Base-by-base conservation (phyloP, 2,329 filamentous ascomycete genomes). In the Aureobasidium melanogenum region DNA sequence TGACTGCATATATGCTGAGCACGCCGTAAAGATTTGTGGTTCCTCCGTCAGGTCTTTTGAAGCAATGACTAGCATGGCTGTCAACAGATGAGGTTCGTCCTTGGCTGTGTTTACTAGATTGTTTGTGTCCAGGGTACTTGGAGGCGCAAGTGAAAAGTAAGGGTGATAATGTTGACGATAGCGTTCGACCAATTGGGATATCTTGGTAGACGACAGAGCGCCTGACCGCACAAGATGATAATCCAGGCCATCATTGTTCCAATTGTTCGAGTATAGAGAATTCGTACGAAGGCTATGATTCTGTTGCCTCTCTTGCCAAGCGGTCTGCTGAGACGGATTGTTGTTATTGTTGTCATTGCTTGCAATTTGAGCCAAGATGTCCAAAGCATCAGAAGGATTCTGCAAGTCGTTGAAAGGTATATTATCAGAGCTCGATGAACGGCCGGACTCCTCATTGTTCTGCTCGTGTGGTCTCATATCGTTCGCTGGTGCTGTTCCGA, bases 1-100 rank as follows among this genome's bases (percentile, higher is more conserved):
- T 32, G 80, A 80, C 66, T 88, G 85, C 85, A 89, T 89, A 65
- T 89, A 82, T 61, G 83, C 81, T 22, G 86, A 84, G 68, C 86
- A 88, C 43, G 83, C 80, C 64, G 84, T 82, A 66, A 88, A 86
- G 0, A 87, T 80, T 48, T 82, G 77, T 2, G 83, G 81, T 66
- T 86, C 82, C 6, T 86, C 80, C 1, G 82, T 79, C n/a, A 88
- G 74, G 67, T 90, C 86, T 71, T 88, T 87, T 8, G 87, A 88
- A 4, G 86, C 84, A 52, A 90, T 86, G 1, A 86, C 86, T 4
- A 90, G 75, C 2, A 89, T 83, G 0, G 87, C 86, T 0, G 87
- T 89, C 17, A 89, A 77, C 0, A 90, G 76, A 67, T 89, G 84
- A 32, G 82, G 84, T 67, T 89, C 86, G 30, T 82, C 80, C 2